phyloP scores from a whole-genome alignment of 1,284 basidiomycete species.

The Neolentinus lepideus region DNA sequence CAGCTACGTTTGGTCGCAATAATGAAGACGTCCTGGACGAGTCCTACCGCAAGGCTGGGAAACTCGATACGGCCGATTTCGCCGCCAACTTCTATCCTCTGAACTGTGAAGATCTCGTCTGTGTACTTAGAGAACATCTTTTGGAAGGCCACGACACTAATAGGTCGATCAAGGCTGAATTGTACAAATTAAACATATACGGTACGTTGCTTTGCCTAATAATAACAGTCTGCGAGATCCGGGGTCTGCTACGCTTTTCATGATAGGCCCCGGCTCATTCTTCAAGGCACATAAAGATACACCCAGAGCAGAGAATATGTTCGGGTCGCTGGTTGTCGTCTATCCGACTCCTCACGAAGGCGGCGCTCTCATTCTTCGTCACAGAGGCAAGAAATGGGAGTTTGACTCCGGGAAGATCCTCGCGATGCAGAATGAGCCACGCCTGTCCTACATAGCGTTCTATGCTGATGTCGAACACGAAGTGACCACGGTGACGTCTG shows the following conservation, averaged over 20 bases:
- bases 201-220: slow-evolving; percentile 9
- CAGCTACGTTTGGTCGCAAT: slow-evolving; percentile 8
- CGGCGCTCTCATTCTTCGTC: neutral
- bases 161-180: slow-evolving; percentile 11
- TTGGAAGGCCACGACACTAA: slow-evolving; percentile 8
- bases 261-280: neutral
- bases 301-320: no score
- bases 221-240: neutral
- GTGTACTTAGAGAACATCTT: slow-evolving; percentile 5
- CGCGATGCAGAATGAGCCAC: slow-evolving; percentile 4
- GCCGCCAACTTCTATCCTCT: slow-evolving; percentile 4
- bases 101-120: slow-evolving; percentile 4
- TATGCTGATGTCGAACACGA: slow-evolving; percentile 34
- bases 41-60: slow-evolving; percentile 10
- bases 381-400: neutral
- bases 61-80: slow-evolving; percentile 9
- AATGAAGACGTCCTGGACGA: slow-evolving; percentile 11
- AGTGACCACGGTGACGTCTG: slow-evolving; percentile 27
- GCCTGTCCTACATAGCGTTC: slow-evolving; percentile 25
- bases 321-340: neutral
- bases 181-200: slow-evolving; percentile 24
- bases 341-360: neutral
- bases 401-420: neutral
- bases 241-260: neutral
- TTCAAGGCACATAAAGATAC: slow-evolving; percentile 1